Evolutionary conservation across 1,139 yeast genomes (phyloP), one percentile per base, ranked within the genome.

Genomic region (Protomyces lactucae-debilis): DNA sequence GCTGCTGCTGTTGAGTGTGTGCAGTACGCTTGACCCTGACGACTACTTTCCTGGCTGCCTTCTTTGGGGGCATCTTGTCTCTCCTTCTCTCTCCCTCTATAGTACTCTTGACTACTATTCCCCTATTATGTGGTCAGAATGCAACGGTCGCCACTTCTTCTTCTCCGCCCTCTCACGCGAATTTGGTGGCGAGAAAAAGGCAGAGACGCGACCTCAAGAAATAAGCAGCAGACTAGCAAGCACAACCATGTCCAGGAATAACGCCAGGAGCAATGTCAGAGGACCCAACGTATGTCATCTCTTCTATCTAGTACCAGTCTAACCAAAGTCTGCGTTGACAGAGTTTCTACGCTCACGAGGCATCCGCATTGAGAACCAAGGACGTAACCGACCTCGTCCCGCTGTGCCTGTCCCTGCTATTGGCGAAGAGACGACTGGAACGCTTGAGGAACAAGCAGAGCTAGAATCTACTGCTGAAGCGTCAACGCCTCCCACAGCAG

Each of bases 301-400:
- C 12, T 1, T 14, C 14, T 21, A 1, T 3, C 21, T 5, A 2
- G 3, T 23, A 6, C 40, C 36, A 10, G 6, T 39, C 36, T 21
- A 14, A 23, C 37, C 18, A 35, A 25, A 60, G 59, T 60, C 64
- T n/a, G 64, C 64, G 16, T 16, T 60, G 39, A 60, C 64, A 18
- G 64, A 60, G 51, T 60, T 60, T 35, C 40, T 60, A 16, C 59
- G 64, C 1, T 45, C 54, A 18, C 64, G 64, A 0, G 64, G 64
- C 40, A 60, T 60, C 21, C 45, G 64, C n/a, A 55, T 60, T 2
- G 48, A 53, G 64, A 60, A 60, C 23, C 54, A 28, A 25, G 54
- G 35, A n/a, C 25, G 35, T 3, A 21, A 52, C 6, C 48, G 56
- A 21, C 48, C 56, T 8, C 25, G 48, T 16, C 56, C 61, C 10